phyloP scores from a whole-genome alignment of 495 filamentous ascomycete genomes.

The Penicillium subrubescens region DNA sequence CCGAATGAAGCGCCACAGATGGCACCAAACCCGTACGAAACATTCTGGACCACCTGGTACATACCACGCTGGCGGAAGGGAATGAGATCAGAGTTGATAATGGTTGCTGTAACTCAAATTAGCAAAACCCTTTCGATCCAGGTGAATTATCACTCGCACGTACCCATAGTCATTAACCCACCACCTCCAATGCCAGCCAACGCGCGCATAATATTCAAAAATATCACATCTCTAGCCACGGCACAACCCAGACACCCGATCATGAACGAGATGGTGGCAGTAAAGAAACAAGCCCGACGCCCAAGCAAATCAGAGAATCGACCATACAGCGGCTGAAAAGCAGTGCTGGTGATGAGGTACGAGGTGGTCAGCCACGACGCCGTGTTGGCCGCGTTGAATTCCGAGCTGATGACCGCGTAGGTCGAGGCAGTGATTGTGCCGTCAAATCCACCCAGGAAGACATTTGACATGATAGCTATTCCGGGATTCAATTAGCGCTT shows the following conservation, averaged over 20 bases:
- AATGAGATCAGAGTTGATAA: slow-evolving; percentile 68
- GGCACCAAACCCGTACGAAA: slow-evolving; percentile 64
- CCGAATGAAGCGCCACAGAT: slow-evolving; percentile 67
- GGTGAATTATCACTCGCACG: slow-evolving; percentile 9
- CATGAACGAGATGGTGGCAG: slow-evolving; percentile 47
- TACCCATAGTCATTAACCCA: slow-evolving; percentile 64
- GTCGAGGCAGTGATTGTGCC: slow-evolving; percentile 68
- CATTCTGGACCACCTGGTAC: slow-evolving; percentile 67
- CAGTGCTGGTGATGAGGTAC: slow-evolving; percentile 63
- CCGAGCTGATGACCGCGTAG: slow-evolving; percentile 68
- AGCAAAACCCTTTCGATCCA: background rate
- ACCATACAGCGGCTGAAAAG: slow-evolving; percentile 59
- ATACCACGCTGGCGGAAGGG: slow-evolving; percentile 63
- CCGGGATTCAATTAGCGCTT: background rate
- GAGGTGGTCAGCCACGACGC: slow-evolving; percentile 69
- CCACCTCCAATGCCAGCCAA: slow-evolving; percentile 69
- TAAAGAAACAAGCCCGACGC: slow-evolving; percentile 44
- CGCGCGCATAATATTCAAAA: slow-evolving; percentile 78
- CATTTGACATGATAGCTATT: slow-evolving; percentile 62
- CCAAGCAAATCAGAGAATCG: slow-evolving; percentile 51
- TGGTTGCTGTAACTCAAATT: slow-evolving; percentile 48
- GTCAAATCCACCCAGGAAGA: slow-evolving; percentile 67
- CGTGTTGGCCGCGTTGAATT: slow-evolving; percentile 63
- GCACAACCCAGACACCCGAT: slow-evolving; percentile 50
- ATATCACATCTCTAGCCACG: slow-evolving; percentile 52